Evolutionary conservation across 1,139 yeast species (phyloP).

Genomic region (Suhomyces bolitotheri): DNA sequence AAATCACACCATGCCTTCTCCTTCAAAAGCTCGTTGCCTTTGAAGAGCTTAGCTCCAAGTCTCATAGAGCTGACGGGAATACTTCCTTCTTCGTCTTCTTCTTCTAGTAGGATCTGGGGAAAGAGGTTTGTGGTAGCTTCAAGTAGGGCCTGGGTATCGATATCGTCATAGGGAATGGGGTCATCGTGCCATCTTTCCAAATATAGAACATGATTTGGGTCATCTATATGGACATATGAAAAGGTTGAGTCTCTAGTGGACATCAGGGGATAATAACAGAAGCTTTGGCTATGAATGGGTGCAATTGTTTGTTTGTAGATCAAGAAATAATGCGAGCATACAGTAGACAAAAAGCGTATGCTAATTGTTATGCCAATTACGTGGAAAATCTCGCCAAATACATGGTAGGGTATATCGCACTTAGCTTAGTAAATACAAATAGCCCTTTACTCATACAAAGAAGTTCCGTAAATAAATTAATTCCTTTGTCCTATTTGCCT

Average conservation of each 20-base stretch:
- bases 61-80: conserved; percentile 39
- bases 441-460: no score
- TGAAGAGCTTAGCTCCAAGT: conserved; percentile 41
- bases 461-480: no score
- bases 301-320: no score
- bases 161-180: conserved; percentile 43
- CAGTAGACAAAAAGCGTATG: no score
- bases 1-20: conserved; percentile 42
- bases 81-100: conserved; percentile 43
- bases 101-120: conserved; percentile 40
- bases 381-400: no score
- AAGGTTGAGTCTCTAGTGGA: conserved; percentile 31
- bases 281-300: neutral
- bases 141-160: conserved; percentile 39
- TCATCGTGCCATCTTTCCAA: conserved; percentile 48
- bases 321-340: no score
- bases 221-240: conserved; percentile 38
- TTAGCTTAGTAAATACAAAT: no score
- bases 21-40: conserved; percentile 33
- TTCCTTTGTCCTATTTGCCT: no score
- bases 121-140: conserved; percentile 40
- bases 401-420: no score
- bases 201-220: conserved; percentile 42
- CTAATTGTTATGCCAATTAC: no score
- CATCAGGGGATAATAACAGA: conserved; percentile 1